Evolutionary conservation across 208 protist species (phyloP), one percentile per base, ranked within the genome.

Genomic region (Strigomonas galati): DNA sequence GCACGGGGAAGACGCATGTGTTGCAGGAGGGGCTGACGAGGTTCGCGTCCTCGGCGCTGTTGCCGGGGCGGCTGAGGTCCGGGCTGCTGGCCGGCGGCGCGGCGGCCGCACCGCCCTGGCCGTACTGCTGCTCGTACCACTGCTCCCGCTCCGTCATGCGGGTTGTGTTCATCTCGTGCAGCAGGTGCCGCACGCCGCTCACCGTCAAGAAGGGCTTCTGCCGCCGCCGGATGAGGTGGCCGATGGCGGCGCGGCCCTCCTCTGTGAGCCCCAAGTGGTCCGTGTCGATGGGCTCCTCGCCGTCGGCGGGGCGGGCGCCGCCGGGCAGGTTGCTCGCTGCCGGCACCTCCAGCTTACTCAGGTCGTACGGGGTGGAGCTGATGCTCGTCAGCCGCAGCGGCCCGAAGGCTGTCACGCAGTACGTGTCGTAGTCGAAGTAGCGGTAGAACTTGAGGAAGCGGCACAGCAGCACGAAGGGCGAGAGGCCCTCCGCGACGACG

Each of bases 371-470:
- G 1, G 71, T 71, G 32, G 65, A 54, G 60, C 60, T 82, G 40
- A 94, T 83, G 53, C 62, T 76, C 28, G 72, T 58, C 59, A 89
- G 82, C 23, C 75, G 81, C 30, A 95, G 71, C 10, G 89, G 82
- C 2, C 89, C 89, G 66, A 92, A 95, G 40, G 86, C 73, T 1
- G 85, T 94, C 12, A 89, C 81, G 59, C 84, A 92, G 64, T 92
- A 89, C 28, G 67, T 71, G 14, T 86, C 85, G 67, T 85, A 91
- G 69, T 93, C 88, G 71, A 93, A 94, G 54, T 84, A 80, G 28
- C 77, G 69, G 69, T 79, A 95, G 43, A 92, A 91, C 75, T 91
- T 89, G 1, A 94, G 43, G 35, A 94, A 93, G 53, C 87, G 82
- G 12, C 77, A 81, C 40, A 88, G 71, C 32, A 97, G 69, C 24